Base-by-base conservation (phyloP, 495 filamentous ascomycete species). In the Saxispiralis lemnorum region DNA sequence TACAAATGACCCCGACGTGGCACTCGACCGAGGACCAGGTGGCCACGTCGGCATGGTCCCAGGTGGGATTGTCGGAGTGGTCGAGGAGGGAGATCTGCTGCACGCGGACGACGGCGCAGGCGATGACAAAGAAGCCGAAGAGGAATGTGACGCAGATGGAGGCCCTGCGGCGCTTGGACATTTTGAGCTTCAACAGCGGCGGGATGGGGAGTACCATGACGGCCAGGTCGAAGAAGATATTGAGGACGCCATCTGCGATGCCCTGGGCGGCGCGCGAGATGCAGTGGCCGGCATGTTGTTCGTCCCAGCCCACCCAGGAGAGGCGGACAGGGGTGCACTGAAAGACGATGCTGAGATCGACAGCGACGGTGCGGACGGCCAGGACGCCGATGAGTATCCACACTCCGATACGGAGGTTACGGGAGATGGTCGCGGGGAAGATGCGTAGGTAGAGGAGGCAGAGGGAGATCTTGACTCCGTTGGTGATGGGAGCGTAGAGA, bases 401-500 rank as follows among this genome's bases (percentile, higher is more conserved):
- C 14, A 47, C 46, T 39, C 68, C 66, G 31, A 66, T 60, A 18
- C 67, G 65, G 10, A 72, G 53, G 52, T 64, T 67, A 48, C 68
- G 63, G 48, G 69, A 56, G 16, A 72, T 63, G 43, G 69, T 62
- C 31, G 43, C 50, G 7, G 62, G 63, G 43, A 72, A 70, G 35
- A 71, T 61, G 31, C 67, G 66, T 7, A 72, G 55, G 56, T 67
- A 70, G 51, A 70, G 64, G 48, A 70, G 55, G 13, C 70, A 61
- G 48, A 72, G 63, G 10, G 65, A 68, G 32, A 65, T 51, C 20
- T 67, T 67, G 20, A 63, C 56, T 16, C 63, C 42, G 4, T 18
- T 20, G 32, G 42, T 17, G 18, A 41, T 28, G 17, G n/a, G 21
- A 14, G 15, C 13, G 38, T 47, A 47, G 45, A 38, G 3, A 7